These are phyloP conservation scores for Croton setiger DNA, from an alignment of 441 rosid genomes.

Conservation along the genomic window DNA sequence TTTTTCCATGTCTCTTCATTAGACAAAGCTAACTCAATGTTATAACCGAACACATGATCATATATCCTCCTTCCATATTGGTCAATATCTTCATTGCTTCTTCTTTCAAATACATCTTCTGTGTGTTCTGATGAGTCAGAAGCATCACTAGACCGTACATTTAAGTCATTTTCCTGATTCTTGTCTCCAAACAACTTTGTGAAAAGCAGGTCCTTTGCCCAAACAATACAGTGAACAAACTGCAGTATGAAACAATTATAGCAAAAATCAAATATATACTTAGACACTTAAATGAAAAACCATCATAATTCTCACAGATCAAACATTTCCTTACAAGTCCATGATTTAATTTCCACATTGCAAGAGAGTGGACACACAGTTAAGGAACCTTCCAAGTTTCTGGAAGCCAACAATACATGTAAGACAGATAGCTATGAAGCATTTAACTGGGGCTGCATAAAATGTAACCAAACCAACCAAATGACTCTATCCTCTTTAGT, in stretches of 20 bases:
- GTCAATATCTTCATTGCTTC: slow-evolving; percentile 67
- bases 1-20: slow-evolving; percentile 97
- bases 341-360: background rate
- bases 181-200: slow-evolving; percentile 96
- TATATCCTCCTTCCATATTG: slow-evolving; percentile 88
- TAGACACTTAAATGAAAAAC: background rate
- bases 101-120: slow-evolving; percentile 66
- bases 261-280: slow-evolving; percentile 17
- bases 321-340: background rate
- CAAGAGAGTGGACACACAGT: background rate
- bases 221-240: slow-evolving; percentile 99
- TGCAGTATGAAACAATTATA: slow-evolving; percentile 33
- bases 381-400: background rate
- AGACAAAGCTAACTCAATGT: slow-evolving; percentile 83
- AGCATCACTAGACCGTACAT: slow-evolving; percentile 73
- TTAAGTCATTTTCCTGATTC: slow-evolving; percentile 91
- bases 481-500: no score
- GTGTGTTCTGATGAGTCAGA: slow-evolving; percentile 56
- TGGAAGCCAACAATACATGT: background rate
- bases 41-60: slow-evolving; percentile 96
- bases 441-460: no score
- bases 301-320: background rate
- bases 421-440: background rate
- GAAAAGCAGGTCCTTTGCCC: slow-evolving; percentile 98
- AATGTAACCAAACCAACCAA: no score